Evolutionary conservation across 1,284 basidiomycete genomes (phyloP).

Genomic region (Vanrija pseudolonga): DNA sequence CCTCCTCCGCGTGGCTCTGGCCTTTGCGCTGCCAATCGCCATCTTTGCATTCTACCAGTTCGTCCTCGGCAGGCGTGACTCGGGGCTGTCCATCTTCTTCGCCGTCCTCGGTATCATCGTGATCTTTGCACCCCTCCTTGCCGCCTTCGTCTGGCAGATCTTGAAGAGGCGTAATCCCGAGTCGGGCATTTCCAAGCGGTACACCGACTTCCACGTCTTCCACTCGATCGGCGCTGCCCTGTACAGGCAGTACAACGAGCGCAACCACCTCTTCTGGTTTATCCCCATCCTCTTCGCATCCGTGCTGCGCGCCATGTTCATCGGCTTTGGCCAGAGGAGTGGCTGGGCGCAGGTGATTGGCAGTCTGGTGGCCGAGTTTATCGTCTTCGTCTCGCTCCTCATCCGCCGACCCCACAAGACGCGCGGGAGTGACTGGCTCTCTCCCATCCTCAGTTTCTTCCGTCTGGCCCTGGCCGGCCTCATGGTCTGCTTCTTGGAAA

Average conservation of each 20-base stretch:
- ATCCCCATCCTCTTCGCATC: constrained; percentile 45
- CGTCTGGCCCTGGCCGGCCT: constrained; percentile 45
- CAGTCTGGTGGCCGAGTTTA: constrained; percentile 64
- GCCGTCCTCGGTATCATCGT: constrained; percentile 58
- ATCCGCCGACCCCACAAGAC: constrained; percentile 52
- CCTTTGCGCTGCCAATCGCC: constrained; percentile 64
- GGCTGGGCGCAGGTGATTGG: constrained; percentile 69
- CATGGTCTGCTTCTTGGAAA: constrained; percentile 46
- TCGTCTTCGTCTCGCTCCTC: constrained; percentile 58
- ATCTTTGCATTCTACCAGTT: constrained; percentile 83
- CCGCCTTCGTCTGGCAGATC: constrained; percentile 33
- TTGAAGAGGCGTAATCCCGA: constrained; percentile 27
- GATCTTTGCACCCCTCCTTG: constrained; percentile 57
- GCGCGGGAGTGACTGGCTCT: constrained; percentile 47
- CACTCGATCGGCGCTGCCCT: constrained; percentile 42
- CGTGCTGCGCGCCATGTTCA: constrained; percentile 62
- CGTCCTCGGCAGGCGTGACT: constrained; percentile 67
- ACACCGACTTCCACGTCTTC: constrained; percentile 46
- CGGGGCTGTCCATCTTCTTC: constrained; percentile 71
- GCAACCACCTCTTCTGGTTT: constrained; percentile 52
- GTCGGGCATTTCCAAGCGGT: constrained; percentile 35
- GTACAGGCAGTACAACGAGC: constrained; percentile 49
- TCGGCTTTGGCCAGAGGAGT: constrained; percentile 63
- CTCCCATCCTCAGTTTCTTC: constrained; percentile 36
- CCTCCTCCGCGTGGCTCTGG: constrained; percentile 54